Evolutionary conservation across 352 stramenopile species (phyloP), one percentile per base, ranked within the genome.

Genomic region (Pythium biforme): DNA sequence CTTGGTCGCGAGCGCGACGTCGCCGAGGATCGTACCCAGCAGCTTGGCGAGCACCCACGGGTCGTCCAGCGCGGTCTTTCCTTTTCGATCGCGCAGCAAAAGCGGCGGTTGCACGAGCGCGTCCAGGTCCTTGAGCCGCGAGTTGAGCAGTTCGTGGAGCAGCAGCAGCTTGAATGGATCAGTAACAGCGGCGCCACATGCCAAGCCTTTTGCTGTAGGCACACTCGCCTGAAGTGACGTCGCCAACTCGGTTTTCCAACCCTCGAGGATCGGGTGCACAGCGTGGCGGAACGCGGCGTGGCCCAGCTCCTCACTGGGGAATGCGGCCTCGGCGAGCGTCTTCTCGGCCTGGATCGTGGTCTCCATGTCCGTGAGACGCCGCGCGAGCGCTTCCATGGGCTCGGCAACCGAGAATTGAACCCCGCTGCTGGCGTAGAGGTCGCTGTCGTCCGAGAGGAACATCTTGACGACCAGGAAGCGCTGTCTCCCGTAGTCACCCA

Each of bases 401-500:
- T 71, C 50, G 2, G 40, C 67, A 11, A 72, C 64, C 19, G 76
- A 72, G 25, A 88, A 88, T 1, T 66, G 71, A 17, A 88, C 56
- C 22, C 47, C 56, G 50, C 15, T 50, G 50, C 15, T 50, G 0
- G 73, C 76, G 20, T 50, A n/a, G n/a, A n/a, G 71, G 17, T 59
- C 45, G 23, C 64, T 43, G 15, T n/a, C n/a, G n/a, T 78, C 70
- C 29, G 66, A 67, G 0, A 91, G 20, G 20, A 83, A 76, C 73
- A 86, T 80, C 59, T 73, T 81, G 1, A 79, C 73, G 39, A 82
- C 72, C 45, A 88, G 72, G 62, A 89, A 86, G 40, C 85, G 79
- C 50, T 90, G 76, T 31, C 84, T 86, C 45, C 77, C 72, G 57
- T 90, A 94, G 53, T 92, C 81, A 3, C 47, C 58, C 6, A 90